A percentile compares a stretch with the other conserved stretches of the same genome.
phyloP scores from a whole-genome alignment of 2,329 filamentous ascomycete species.

The Teratosphaeria zuluensis region DNA sequence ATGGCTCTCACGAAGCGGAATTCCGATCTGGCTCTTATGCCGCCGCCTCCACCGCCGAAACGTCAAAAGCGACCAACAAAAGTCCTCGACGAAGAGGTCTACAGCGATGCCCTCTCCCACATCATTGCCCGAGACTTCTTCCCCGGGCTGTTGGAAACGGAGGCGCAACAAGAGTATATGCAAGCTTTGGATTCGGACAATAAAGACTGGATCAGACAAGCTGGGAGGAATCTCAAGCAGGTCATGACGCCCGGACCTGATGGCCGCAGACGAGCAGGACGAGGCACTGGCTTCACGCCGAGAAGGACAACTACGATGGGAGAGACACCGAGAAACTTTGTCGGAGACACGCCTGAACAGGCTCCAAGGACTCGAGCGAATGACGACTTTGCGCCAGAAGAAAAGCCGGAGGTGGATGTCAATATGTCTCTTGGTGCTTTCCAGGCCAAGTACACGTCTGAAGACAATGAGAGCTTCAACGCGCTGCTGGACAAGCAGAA shows the following conservation, averaged over 20 bases:
- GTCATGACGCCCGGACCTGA: conserved; percentile 71
- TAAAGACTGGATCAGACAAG: conserved; percentile 74
- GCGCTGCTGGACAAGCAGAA: conserved; percentile 86
- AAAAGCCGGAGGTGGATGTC: conserved; percentile 52
- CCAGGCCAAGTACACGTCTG: conserved; percentile 88
- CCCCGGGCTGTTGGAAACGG: conserved; percentile 74
- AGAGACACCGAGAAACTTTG: conserved; percentile 40
- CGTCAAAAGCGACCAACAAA: conserved; percentile 84
- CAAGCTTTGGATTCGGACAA: conserved; percentile 83
- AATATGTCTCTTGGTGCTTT: conserved; percentile 76
- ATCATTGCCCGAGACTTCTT: conserved; percentile 98
- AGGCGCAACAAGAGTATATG: conserved; percentile 84
- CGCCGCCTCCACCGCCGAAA: conserved; percentile 76
- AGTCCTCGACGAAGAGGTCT: conserved; percentile 87
- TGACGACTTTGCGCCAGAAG: conserved; percentile 21
- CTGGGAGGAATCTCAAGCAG: conserved; percentile 52
- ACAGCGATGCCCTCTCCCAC: conserved; percentile 79
- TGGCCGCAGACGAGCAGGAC: conserved; percentile 28
- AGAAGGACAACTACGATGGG: conserved; percentile 10
- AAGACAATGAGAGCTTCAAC: conserved; percentile 97
- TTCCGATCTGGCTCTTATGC: conserved; percentile 65
- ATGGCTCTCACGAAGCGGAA: conserved; percentile 52
- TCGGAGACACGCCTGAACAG: conserved; percentile 63
- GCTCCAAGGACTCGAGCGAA: conserved; percentile 38
- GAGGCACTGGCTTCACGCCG: conserved; percentile 29